Percentiles rank a stretch among this genome's conserved stretches.
Evolutionary conservation across 2,329 filamentous ascomycete species (phyloP).

Genomic region (Fusarium sp.): DNA sequence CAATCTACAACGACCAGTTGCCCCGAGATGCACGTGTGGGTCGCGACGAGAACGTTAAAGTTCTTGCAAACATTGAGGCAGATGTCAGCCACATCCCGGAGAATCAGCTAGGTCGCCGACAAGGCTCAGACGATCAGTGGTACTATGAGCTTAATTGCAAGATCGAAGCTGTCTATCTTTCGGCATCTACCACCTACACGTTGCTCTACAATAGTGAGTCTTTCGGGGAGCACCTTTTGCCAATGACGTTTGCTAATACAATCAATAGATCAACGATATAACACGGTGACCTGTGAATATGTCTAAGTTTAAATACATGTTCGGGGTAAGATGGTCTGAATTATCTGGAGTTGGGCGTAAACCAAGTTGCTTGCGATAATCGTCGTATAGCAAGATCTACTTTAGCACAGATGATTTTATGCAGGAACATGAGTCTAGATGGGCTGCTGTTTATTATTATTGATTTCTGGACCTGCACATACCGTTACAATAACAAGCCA

Average conservation of each 20-base stretch:
- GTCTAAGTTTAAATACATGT: conserved; percentile 47
- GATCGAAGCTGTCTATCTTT: conserved; percentile 59
- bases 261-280: conserved; percentile 55
- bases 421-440: neutral
- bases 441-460: neutral
- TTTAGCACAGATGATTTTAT: neutral
- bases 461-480: neutral
- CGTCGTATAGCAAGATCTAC: neutral
- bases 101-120: conserved; percentile 50
- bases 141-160: conserved; percentile 58
- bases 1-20: conserved; percentile 54
- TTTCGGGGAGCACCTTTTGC: neutral
- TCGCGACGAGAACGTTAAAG: conserved; percentile 54
- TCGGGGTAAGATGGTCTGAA: neutral
- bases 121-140: conserved; percentile 55
- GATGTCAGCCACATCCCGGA: conserved; percentile 59
- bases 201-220: conserved; percentile 58
- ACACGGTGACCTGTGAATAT: conserved; percentile 60
- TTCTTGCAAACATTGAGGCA: conserved; percentile 56
- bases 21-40: conserved; percentile 53
- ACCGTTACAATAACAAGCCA: neutral
- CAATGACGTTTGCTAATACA: conserved; percentile 31
- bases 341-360: neutral
- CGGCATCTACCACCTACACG: conserved; percentile 59
- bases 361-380: neutral